Evolutionary conservation across 495 filamentous ascomycete genomes (phyloP).

Genomic region (Massariosphaeria phaeospora): DNA sequence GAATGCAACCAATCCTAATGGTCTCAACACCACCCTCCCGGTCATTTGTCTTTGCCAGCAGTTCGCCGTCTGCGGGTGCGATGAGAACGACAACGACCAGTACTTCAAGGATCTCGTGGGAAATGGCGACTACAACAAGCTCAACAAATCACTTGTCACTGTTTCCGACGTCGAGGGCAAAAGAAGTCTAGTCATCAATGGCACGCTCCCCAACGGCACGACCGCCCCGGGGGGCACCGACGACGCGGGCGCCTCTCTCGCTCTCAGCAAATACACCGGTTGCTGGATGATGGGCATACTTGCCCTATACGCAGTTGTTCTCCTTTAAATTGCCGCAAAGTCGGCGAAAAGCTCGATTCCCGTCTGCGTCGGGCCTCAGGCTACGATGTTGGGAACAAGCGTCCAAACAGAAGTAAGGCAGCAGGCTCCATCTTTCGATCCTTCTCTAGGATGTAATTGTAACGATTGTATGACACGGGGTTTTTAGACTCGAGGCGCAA

Average conservation of each 20-base stretch:
- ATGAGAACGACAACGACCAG: conserved; percentile 59
- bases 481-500: too few species aligned
- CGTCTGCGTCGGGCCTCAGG: too few species aligned
- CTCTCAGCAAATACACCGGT: conserved; percentile 44
- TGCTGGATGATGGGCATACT: conserved; percentile 59
- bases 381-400: too few species aligned
- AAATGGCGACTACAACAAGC: conserved; percentile 53
- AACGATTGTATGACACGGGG: too few species aligned
- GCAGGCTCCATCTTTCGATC: too few species aligned
- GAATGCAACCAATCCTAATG: conserved; percentile 37
- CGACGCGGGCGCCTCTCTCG: conserved; percentile 37
- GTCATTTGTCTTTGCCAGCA: conserved; percentile 71
- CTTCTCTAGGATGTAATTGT: too few species aligned
- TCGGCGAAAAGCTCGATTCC: too few species aligned
- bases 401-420: too few species aligned
- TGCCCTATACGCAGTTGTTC: conserved; percentile 48
- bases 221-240: conserved; percentile 58
- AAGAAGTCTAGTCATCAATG: conserved; percentile 72
- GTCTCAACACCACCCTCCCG: conserved; percentile 63
- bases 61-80: conserved; percentile 73
- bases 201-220: conserved; percentile 80
- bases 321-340: conserved; percentile 27
- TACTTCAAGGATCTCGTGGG: conserved; percentile 61
- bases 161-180: conserved; percentile 71
- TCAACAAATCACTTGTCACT: conserved; percentile 59